Percentiles rank a stretch among this genome's conserved stretches.
Conservation (phyloP, 1,139 yeast species). For the Scheffersomyces quercinus region DNA sequence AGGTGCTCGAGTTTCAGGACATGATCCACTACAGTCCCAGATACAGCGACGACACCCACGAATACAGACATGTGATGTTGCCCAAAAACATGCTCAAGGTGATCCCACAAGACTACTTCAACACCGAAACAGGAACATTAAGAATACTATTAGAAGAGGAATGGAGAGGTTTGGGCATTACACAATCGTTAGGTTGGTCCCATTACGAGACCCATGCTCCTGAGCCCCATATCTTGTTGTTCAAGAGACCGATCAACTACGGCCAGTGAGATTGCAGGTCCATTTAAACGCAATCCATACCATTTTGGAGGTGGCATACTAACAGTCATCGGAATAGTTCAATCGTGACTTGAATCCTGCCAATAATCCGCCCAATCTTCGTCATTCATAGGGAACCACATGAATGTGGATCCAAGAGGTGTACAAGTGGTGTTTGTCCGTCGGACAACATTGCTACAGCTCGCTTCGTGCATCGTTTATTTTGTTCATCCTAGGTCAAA, state of each 20-base stretch:
- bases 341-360: too few species aligned
- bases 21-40: conserved; percentile 92
- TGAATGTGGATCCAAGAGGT: too few species aligned
- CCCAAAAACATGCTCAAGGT: conserved; percentile 95
- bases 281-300: too few species aligned
- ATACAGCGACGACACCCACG: conserved; percentile 86
- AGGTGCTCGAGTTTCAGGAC: conserved; percentile 88
- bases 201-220: conserved; percentile 99
- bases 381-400: too few species aligned
- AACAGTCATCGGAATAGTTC: too few species aligned
- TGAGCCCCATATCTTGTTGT: conserved; percentile 93
- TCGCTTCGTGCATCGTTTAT: too few species aligned
- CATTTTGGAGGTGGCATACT: too few species aligned
- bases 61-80: conserved; percentile 89
- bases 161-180: conserved; percentile 98
- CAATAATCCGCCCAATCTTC: too few species aligned
- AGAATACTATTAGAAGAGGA: conserved; percentile 91
- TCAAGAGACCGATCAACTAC: conserved; percentile 63
- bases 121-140: conserved; percentile 91
- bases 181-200: conserved; percentile 97
- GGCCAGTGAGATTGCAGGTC: conserved; percentile 13
- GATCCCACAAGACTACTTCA: conserved; percentile 94
- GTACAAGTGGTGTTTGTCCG: too few species aligned
- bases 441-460: too few species aligned
- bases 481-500: too few species aligned